These are phyloP conservation scores for Vaccinium corymbosum DNA, from an alignment of 148 eudicot genomes.

Conservation along the genomic window DNA sequence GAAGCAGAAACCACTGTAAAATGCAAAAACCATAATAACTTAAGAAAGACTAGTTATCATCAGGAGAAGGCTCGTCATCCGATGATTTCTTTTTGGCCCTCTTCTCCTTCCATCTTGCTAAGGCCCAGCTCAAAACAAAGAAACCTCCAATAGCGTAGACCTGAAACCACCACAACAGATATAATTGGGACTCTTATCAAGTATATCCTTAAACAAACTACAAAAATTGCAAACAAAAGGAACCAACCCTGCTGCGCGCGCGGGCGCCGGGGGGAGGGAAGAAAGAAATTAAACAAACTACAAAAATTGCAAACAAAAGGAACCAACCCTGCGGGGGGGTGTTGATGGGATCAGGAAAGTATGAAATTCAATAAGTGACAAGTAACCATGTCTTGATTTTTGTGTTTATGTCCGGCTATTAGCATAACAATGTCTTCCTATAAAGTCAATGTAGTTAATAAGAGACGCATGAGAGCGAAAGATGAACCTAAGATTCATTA, in stretches of 20 bases:
- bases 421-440: not conserved
- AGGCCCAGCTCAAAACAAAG: constrained; percentile 38
- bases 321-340: too few species aligned
- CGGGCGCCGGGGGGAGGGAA: too few species aligned
- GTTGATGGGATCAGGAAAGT: not conserved
- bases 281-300: too few species aligned
- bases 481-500: not conserved
- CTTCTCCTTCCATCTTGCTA: constrained; percentile 43
- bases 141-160: constrained; percentile 54
- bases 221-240: too few species aligned
- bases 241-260: too few species aligned
- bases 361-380: not conserved
- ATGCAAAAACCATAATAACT: not conserved
- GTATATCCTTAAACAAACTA: not conserved
- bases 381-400: too few species aligned
- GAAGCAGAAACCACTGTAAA: not conserved
- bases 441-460: not conserved
- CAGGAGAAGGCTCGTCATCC: constrained; percentile 32
- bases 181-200: not conserved
- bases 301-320: too few species aligned
- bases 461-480: not conserved
- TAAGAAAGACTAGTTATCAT: constrained; percentile 17
- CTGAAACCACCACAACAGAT: constrained; percentile 20
- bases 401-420: not conserved
- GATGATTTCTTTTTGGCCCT: constrained; percentile 30